Conservation (phyloP, 371 early-diverging fungal genomes). For the Mortierella sp. region DNA sequence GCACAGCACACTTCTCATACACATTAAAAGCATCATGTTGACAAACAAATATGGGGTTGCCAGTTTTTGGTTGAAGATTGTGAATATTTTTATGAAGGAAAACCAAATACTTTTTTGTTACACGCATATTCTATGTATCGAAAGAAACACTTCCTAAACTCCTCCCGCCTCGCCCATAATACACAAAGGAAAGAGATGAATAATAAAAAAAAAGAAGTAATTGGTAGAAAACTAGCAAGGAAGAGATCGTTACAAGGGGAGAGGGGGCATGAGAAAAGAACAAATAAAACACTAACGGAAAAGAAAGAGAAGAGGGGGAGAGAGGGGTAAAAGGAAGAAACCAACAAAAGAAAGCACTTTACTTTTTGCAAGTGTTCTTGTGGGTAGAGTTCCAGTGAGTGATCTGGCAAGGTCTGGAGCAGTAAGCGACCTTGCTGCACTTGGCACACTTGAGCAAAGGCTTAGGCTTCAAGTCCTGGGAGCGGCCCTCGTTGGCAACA, state of each 20-base stretch:
- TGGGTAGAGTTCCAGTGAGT: constrained; percentile 67
- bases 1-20: too few relatives aligned
- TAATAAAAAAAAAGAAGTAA: constrained; percentile 12
- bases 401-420: constrained; percentile 74
- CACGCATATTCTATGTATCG: background rate
- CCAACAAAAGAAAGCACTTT: constrained; percentile 1
- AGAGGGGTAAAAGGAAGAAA: background rate
- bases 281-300: background rate
- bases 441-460: constrained; percentile 72
- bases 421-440: constrained; percentile 74
- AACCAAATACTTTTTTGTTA: constrained; percentile 1
- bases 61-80: background rate
- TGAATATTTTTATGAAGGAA: background rate
- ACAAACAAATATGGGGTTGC: too few relatives aligned
- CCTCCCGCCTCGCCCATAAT: background rate
- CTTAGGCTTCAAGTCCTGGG: constrained; percentile 50
- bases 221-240: constrained; percentile 2
- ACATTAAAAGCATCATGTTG: too few relatives aligned
- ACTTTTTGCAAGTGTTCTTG: constrained; percentile 66
- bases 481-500: constrained; percentile 58
- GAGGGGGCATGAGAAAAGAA: background rate
- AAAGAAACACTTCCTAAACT: constrained; percentile 12
- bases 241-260: background rate
- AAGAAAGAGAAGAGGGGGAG: background rate
- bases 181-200: constrained; percentile 6